A percentile compares a stretch with the other conserved stretches of the same genome.
Conservation (phyloP, 2,329 filamentous ascomycete species). For the Chaetomiaceae sp. region DNA sequence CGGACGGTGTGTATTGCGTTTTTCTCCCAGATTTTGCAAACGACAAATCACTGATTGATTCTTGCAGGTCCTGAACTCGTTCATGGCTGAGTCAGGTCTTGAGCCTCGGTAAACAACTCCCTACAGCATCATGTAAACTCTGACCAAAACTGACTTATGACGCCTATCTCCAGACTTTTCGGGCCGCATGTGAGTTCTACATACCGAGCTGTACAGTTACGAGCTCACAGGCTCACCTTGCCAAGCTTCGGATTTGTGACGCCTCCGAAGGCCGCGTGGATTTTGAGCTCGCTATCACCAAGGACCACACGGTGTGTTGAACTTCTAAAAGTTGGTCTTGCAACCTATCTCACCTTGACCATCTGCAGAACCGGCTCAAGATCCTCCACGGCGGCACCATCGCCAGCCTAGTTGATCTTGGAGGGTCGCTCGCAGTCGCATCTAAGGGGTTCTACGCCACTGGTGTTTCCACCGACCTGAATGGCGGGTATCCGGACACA, state of each 20-base stretch:
- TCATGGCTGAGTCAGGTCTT: slow-evolving; percentile 78
- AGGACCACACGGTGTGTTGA: slow-evolving; percentile 67
- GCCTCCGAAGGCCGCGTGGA: slow-evolving; percentile 64
- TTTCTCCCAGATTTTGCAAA: no score
- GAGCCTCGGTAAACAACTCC: slow-evolving; percentile 67
- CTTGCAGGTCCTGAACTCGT: slow-evolving; percentile 73
- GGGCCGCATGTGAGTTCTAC: slow-evolving; percentile 37
- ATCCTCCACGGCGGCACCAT: slow-evolving; percentile 77
- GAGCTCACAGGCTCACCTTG: not conserved
- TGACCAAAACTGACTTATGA: not conserved
- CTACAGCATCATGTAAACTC: not conserved
- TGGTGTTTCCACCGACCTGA: slow-evolving; percentile 62
- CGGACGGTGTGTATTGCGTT: slow-evolving; percentile 28
- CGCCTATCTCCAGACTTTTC: slow-evolving; percentile 34
- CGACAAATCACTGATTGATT: no score
- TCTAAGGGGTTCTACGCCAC: slow-evolving; percentile 60
- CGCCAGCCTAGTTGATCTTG: slow-evolving; percentile 67
- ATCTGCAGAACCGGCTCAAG: slow-evolving; percentile 63
- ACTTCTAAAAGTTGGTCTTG: no score
- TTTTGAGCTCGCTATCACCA: slow-evolving; percentile 70
- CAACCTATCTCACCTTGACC: no score
- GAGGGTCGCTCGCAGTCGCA: slow-evolving; percentile 61
- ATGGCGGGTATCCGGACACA: slow-evolving; percentile 39
- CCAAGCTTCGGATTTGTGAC: slow-evolving; percentile 61
- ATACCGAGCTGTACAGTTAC: not conserved